These are phyloP conservation scores for Aspergillus mulundensis DNA, from an alignment of 495 filamentous ascomycete species.

Conservation along the genomic window DNA sequence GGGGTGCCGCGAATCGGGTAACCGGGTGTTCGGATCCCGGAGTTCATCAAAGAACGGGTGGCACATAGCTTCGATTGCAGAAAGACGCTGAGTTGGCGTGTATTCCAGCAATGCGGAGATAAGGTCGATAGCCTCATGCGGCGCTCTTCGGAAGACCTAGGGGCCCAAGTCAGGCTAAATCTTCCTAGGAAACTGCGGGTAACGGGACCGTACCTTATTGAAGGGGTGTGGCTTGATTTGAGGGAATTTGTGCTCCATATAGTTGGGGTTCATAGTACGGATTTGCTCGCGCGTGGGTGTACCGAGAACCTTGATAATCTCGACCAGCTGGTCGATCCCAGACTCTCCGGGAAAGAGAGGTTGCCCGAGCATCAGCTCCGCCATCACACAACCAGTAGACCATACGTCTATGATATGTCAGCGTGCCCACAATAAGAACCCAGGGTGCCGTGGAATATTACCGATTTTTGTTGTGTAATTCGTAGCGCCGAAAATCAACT, in stretches of 20 bases:
- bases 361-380: conserved; percentile 97
- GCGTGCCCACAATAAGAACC: conserved; percentile 6
- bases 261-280: conserved; percentile 99
- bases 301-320: conserved; percentile 99
- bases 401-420: conserved; percentile 76
- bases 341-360: conserved; percentile 99
- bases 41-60: conserved; percentile 99
- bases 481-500: conserved; percentile 97
- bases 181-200: neutral
- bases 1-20: conserved; percentile 90
- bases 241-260: conserved; percentile 99
- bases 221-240: conserved; percentile 99
- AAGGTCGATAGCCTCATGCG: conserved; percentile 86
- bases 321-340: conserved; percentile 96
- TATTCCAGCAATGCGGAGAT: conserved; percentile 94
- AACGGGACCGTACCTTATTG: conserved; percentile 65
- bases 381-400: conserved; percentile 99
- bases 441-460: conserved; percentile 35
- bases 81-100: conserved; percentile 91
- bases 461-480: conserved; percentile 99
- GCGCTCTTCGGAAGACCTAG: conserved; percentile 92
- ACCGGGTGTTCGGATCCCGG: conserved; percentile 75
- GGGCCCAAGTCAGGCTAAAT: conserved; percentile 18
- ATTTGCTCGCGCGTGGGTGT: conserved; percentile 99
- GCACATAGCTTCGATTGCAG: conserved; percentile 93